Conservation (phyloP, 2,329 filamentous ascomycete species). For the Aspergillus candidus region DNA sequence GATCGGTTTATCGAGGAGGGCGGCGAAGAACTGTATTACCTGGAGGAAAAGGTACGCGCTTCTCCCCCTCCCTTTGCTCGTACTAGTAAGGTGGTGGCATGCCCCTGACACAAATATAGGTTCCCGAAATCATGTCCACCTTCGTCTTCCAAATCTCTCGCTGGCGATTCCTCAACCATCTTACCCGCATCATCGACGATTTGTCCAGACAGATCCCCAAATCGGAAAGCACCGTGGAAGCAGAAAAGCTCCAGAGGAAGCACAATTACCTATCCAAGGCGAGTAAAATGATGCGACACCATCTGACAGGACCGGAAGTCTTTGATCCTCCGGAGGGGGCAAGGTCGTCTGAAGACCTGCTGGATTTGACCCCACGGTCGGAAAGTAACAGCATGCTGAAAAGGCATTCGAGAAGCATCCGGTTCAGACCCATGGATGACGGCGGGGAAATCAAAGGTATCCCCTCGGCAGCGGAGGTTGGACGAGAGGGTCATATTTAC, state of each 20-base stretch:
- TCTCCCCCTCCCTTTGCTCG: not conserved
- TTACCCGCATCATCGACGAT: constrained; percentile 60
- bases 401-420: constrained; percentile 13
- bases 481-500: constrained; percentile 34
- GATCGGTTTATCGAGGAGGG: constrained; percentile 75
- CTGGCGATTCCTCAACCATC: constrained; percentile 63
- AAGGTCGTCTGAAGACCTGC: constrained; percentile 14
- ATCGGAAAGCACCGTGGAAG: constrained; percentile 32
- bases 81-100: not conserved
- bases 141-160: constrained; percentile 89
- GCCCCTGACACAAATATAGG: constrained; percentile 37
- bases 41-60: constrained; percentile 53
- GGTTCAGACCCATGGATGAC: constrained; percentile 20
- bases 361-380: constrained; percentile 25
- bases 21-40: constrained; percentile 66
- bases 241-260: constrained; percentile 41
- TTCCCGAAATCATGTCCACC: constrained; percentile 77
- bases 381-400: constrained; percentile 21
- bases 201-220: constrained; percentile 42
- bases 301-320: constrained; percentile 75
- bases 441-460: constrained; percentile 55
- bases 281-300: constrained; percentile 68
- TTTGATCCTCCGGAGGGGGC: constrained; percentile 64
- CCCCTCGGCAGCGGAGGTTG: constrained; percentile 45
- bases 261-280: constrained; percentile 68